Percentiles rank a stretch among this genome's conserved stretches.
Evolutionary conservation across 257 asterid species (phyloP).

Genomic region (Plantago ovata): DNA sequence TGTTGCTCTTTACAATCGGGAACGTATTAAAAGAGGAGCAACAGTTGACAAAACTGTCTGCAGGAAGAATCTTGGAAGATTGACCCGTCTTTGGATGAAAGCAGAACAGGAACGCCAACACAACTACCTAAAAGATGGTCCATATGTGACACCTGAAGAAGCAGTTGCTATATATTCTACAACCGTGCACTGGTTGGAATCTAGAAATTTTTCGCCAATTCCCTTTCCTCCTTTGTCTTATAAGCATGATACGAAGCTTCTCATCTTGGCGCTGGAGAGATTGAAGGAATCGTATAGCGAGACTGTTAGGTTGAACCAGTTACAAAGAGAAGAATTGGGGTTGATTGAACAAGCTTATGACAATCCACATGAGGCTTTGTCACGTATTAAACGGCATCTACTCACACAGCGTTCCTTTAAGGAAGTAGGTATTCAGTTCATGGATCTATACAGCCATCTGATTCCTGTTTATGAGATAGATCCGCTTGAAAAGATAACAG

Average conservation of each 20-base stretch:
- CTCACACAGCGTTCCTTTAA: slow-evolving; percentile 99
- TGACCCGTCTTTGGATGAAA: slow-evolving; percentile 98
- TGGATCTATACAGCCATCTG: slow-evolving; percentile 93
- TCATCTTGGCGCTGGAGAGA: slow-evolving; percentile 94
- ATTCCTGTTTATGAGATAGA: slow-evolving; percentile 99
- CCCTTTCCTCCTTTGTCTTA: slow-evolving; percentile 97
- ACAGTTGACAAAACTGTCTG: slow-evolving; percentile 99
- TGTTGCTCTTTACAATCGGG: slow-evolving; percentile 97
- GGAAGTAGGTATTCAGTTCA: slow-evolving; percentile 97
- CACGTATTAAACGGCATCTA: slow-evolving; percentile 95
- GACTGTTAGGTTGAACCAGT: slow-evolving; percentile 93
- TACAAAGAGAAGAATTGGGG: slow-evolving; percentile 94
- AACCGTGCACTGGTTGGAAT: slow-evolving; percentile 99
- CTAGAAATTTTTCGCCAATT: slow-evolving; percentile 93
- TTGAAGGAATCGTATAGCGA: slow-evolving; percentile 97
- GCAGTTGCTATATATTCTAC: slow-evolving; percentile 98
- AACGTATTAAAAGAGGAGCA: slow-evolving; percentile 98
- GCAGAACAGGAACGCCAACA: slow-evolving; percentile 99
- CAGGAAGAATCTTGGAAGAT: slow-evolving; percentile 95
- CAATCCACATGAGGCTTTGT: slow-evolving; percentile 96
- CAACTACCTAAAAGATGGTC: slow-evolving; percentile 93
- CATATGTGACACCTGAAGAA: slow-evolving; percentile 99
- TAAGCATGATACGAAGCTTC: slow-evolving; percentile 97
- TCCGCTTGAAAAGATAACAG: slow-evolving; percentile 97
- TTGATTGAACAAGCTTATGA: slow-evolving; percentile 98